Evolutionary conservation across 176 grass and related monocot species (phyloP).

Genomic region (Themeda triandra): DNA sequence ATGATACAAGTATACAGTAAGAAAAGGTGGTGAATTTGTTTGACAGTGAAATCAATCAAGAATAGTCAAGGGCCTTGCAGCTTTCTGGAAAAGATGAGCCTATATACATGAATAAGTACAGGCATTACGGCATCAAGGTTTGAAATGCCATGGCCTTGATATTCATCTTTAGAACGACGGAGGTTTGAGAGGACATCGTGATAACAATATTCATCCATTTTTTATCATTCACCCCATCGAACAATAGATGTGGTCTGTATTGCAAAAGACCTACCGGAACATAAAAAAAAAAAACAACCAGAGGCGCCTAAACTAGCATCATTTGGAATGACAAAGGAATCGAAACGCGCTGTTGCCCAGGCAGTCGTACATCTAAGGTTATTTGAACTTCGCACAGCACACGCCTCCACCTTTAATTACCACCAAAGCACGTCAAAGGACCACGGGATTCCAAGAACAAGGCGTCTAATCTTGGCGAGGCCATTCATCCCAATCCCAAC

Average conservation of each 20-base stretch:
- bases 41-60: not conserved
- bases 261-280: not conserved
- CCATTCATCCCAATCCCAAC: not conserved
- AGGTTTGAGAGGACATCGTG: not conserved
- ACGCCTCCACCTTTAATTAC: not conserved
- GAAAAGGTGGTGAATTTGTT: not conserved
- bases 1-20: not conserved
- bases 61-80: not conserved
- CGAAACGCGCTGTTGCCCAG: not conserved
- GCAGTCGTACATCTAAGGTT: not conserved
- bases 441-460: not conserved
- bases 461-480: not conserved
- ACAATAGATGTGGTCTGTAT: not conserved
- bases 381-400: not conserved
- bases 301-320: not conserved
- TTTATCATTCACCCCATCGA: not conserved
- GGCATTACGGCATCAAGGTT: not conserved
- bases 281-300: not conserved
- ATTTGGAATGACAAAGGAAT: not conserved
- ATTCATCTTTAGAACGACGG: not conserved
- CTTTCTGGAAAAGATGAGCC: not conserved
- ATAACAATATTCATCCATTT: not conserved
- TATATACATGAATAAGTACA: not conserved
- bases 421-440: not conserved
- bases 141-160: not conserved